These are phyloP conservation scores for Pinguiococcus pyrenoidosus DNA, from an alignment of 108 stramenopile genomes.

Conservation along the genomic window DNA sequence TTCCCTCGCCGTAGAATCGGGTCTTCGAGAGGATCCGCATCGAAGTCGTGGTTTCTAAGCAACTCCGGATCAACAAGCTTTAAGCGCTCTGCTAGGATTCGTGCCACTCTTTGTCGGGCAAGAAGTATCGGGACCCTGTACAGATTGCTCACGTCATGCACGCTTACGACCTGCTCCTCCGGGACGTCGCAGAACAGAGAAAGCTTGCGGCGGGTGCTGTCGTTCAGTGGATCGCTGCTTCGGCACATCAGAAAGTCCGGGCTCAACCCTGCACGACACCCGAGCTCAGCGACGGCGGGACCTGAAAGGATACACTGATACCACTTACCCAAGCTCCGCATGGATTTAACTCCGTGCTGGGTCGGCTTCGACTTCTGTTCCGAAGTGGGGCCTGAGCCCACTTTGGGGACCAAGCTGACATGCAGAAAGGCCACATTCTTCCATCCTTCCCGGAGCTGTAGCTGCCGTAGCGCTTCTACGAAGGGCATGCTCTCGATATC, in stretches of 20 bases:
- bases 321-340: background rate
- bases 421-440: slow-evolving; percentile 86
- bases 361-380: slow-evolving; percentile 99
- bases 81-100: too few relatives aligned
- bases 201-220: slow-evolving; percentile 69
- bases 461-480: slow-evolving; percentile 91
- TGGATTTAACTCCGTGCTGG: too few relatives aligned
- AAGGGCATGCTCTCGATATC: slow-evolving; percentile 81
- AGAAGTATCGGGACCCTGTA: too few relatives aligned
- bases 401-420: slow-evolving; percentile 86
- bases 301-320: background rate
- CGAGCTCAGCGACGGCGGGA: slow-evolving; percentile 89
- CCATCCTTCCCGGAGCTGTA: slow-evolving; percentile 83
- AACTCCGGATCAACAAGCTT: too few relatives aligned
- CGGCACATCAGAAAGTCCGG: slow-evolving; percentile 86
- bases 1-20: too few relatives aligned
- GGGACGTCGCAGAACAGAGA: slow-evolving; percentile 88
- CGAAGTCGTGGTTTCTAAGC: slow-evolving; percentile 46
- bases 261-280: slow-evolving; percentile 79
- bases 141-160: too few relatives aligned
- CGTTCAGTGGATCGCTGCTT: slow-evolving; percentile 18
- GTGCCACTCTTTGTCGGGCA: too few relatives aligned
- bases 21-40: slow-evolving; percentile 50
- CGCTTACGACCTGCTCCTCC: too few relatives aligned
- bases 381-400: slow-evolving; percentile 63